Base-by-base conservation (phyloP, 1,284 basidiomycete genomes). In the Ustilago tritici region DNA sequence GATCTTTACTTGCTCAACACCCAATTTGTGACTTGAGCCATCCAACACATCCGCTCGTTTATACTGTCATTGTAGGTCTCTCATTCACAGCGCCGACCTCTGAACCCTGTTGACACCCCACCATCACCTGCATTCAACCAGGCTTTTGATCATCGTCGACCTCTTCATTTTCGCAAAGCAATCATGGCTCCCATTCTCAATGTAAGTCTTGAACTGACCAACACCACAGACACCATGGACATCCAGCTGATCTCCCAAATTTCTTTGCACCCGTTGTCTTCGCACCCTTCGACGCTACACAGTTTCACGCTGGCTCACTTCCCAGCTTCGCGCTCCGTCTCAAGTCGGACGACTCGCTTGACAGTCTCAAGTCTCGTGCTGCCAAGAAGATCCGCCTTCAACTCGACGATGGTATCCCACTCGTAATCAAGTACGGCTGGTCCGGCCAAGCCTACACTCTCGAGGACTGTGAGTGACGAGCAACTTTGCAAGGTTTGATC, bases 311-410 rank as follows among this genome's bases (percentile, higher is more conserved):
- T 28, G 83, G 84, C 38, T 68, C 80, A 9, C 70, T 84, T 49
- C 84, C 84, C 28, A 79, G 73, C 70, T 85, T 85, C 53, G 73
- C 83, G 11, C 77, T 85, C 31, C 81, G 84, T 40, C 74, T 85
- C 69, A 82, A 80, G 59, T 65, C 72, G 40, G 78, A 80, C 28
- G 84, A 85, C 56, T 64, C 70, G 40, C 78, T 85, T 36, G 78
- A 79, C 11, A 65, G 81, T 54, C 65, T 82, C 67, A 77, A 77
- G 56, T 34, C 69, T 56, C 81, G 84, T 19, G 77, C 73, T 15
- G 82, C 82, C 47, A 76, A 79, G 46, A 85, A 85, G 78, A 78
- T 84, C 56, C 73, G 79, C 11, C 70, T 83, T 4, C 70, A 80
- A 50, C 72, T 83, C 28, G 74, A 75, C 41, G 82, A 82, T 63